These are phyloP conservation scores for Aspergillus felis DNA, from an alignment of 2,329 filamentous ascomycete species.

Conservation along the genomic window DNA sequence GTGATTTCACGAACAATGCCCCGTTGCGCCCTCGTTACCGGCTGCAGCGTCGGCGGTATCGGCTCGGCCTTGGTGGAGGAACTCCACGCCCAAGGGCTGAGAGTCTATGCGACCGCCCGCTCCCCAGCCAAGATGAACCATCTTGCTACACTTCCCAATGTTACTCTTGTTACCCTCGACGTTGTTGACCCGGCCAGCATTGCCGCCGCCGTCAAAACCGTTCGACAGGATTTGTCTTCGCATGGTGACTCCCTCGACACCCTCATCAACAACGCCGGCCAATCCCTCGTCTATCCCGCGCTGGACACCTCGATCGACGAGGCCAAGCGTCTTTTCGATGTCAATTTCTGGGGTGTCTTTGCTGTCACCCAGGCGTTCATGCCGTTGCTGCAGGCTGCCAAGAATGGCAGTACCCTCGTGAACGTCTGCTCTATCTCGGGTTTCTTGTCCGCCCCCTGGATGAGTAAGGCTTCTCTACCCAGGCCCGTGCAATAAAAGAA, in stretches of 20 bases:
- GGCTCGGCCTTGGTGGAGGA: constrained; percentile 32
- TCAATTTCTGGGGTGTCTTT: constrained; percentile 13
- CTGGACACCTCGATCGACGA: constrained; percentile 33
- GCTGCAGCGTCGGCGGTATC: constrained; percentile 36
- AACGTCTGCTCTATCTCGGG: constrained; percentile 19
- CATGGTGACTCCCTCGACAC: constrained; percentile 26
- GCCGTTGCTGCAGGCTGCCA: constrained; percentile 17
- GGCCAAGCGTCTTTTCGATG: constrained; percentile 20
- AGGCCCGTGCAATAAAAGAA: constrained; percentile 3
- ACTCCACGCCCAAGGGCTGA: constrained; percentile 29
- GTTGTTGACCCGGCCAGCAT: constrained; percentile 21
- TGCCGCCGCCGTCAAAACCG: constrained; percentile 18
- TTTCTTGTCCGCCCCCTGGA: constrained; percentile 24
- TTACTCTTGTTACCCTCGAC: constrained; percentile 27
- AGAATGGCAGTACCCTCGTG: constrained; percentile 12
- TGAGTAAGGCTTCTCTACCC: constrained; percentile 12
- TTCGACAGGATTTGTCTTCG: constrained; percentile 4
- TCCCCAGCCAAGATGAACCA: constrained; percentile 23
- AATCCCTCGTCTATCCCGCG: constrained; percentile 28
- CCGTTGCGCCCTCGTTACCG: constrained; percentile 32
- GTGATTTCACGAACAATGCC: neutral
- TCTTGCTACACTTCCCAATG: constrained; percentile 15
- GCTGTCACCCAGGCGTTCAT: constrained; percentile 21
- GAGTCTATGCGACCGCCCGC: constrained; percentile 38
- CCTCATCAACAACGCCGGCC: constrained; percentile 45